These are phyloP conservation scores for Ligustrum vulgare DNA, from an alignment of 257 asterid species.

Conservation along the genomic window DNA sequence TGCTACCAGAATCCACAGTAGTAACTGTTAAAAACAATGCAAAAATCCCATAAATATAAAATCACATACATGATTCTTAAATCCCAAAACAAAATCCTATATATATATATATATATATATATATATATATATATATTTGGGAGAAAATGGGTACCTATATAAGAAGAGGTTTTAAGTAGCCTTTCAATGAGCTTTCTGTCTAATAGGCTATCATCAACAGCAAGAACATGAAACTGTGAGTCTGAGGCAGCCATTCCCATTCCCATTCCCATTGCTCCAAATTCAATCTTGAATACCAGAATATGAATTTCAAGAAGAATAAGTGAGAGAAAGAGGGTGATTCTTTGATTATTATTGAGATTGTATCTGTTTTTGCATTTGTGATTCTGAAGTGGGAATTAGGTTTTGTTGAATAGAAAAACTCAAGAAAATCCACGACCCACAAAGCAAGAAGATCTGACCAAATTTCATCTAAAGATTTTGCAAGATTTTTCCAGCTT, in stretches of 20 bases:
- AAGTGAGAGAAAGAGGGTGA: conserved; percentile 3
- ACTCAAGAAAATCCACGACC: conserved; percentile 69
- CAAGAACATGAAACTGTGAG: conserved; percentile 54
- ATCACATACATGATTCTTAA: too few species aligned
- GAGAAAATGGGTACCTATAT: conserved; percentile 22
- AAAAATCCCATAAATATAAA: conserved; percentile 7
- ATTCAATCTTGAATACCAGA: neutral
- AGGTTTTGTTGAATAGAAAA: conserved; percentile 35
- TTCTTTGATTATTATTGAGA: conserved; percentile 8
- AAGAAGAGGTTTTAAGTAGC: conserved; percentile 57
- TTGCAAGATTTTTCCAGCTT: conserved; percentile 38
- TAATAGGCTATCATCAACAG: conserved; percentile 59
- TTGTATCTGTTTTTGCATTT: neutral
- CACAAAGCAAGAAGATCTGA: conserved; percentile 91
- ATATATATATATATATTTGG: too few species aligned
- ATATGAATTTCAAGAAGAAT: conserved; percentile 7
- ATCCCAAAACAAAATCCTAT: neutral
- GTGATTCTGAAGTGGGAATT: conserved; percentile 21
- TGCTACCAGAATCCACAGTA: conserved; percentile 60
- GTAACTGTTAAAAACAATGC: conserved; percentile 39
- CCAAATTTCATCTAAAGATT: conserved; percentile 52
- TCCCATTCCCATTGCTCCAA: conserved; percentile 39
- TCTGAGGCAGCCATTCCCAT: conserved; percentile 51
- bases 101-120: too few species aligned
- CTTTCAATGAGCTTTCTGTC: conserved; percentile 62